Evolutionary conservation across 495 filamentous ascomycete genomes (phyloP).

Genomic region (Podospora conica): DNA sequence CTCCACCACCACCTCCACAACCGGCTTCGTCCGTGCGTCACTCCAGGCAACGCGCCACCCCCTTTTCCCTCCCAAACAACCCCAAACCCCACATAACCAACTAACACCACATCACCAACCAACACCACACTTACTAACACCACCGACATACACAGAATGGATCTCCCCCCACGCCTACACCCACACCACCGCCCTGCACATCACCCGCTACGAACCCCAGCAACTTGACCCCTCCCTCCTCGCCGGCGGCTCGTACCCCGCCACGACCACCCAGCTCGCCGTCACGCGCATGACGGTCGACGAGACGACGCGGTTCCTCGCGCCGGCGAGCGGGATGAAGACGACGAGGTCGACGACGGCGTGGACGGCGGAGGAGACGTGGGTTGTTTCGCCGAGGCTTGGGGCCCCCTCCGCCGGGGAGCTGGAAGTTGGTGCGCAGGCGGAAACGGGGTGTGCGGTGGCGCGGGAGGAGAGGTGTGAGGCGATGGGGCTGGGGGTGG

Average conservation of each 20-base stretch:
- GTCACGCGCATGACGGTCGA: conserved; percentile 4
- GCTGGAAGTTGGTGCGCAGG: background rate
- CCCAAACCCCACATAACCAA: no score
- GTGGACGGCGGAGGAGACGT: conserved; percentile 6
- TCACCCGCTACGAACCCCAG: conserved; percentile 9
- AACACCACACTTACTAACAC: conserved; percentile 6
- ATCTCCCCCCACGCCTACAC: conserved; percentile 1
- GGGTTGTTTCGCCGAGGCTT: conserved; percentile 1
- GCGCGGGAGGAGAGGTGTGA: background rate
- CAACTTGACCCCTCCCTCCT: background rate
- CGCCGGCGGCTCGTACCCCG: conserved; percentile 4
- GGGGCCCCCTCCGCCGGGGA: background rate
- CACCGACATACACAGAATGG: conserved; percentile 1
- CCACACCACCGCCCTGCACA: conserved; percentile 7
- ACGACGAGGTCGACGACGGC: background rate
- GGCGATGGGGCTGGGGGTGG: conserved; percentile 7
- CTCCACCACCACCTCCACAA: background rate
- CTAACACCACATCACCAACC: no score
- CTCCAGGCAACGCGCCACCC: background rate
- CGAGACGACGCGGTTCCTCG: background rate
- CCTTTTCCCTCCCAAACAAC: background rate
- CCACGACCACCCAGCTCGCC: conserved; percentile 7
- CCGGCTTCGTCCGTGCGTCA: background rate
- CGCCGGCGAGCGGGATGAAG: background rate
- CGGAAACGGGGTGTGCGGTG: background rate